A percentile compares a stretch with the other conserved stretches of the same genome.
Evolutionary conservation across 768 basidiomycete species (phyloP).

Genomic region (Rhizopogon vesiculosus): DNA sequence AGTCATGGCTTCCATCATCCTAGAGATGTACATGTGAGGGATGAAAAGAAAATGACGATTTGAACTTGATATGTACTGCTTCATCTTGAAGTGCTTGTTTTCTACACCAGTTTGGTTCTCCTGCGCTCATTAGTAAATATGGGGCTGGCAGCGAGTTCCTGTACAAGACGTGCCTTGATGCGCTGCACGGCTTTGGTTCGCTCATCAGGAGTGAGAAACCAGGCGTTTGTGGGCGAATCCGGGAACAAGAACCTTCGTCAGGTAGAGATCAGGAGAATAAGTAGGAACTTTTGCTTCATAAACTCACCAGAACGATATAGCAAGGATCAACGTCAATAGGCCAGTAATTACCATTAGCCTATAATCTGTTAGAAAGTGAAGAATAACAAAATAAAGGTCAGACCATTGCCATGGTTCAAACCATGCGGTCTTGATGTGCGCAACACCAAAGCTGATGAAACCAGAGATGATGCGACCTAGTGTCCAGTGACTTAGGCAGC

Average conservation of each 20-base stretch:
- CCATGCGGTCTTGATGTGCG: conserved; percentile 47
- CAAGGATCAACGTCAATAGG: conserved; percentile 43
- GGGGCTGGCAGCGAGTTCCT: neutral
- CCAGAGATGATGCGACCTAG: conserved; percentile 59
- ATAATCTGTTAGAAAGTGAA: conserved; percentile 3
- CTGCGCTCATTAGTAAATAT: conserved; percentile 17
- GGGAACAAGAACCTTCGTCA: too few relatives aligned
- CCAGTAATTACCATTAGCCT: conserved; percentile 67
- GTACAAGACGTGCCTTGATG: too few relatives aligned
- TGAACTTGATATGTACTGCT: conserved; percentile 45
- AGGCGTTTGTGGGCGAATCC: too few relatives aligned
- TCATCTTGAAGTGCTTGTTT: conserved; percentile 68
- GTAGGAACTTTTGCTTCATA: neutral
- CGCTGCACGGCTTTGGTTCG: too few relatives aligned
- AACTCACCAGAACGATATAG: conserved; percentile 46
- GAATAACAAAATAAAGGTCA: conserved; percentile 6
- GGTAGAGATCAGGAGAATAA: neutral
- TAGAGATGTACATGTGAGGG: conserved; percentile 16
- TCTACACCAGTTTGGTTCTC: conserved; percentile 28
- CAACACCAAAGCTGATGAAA: conserved; percentile 54
- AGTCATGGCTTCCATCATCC: conserved; percentile 53
- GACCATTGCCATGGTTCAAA: conserved; percentile 69
- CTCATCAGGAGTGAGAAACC: too few relatives aligned
- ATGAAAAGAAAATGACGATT: neutral
- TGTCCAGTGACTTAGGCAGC: neutral